A percentile compares a stretch with the other conserved stretches of the same genome.
Conservation (phyloP, 1,284 basidiomycete genomes). For the Leccinum pseudoinsigne region DNA sequence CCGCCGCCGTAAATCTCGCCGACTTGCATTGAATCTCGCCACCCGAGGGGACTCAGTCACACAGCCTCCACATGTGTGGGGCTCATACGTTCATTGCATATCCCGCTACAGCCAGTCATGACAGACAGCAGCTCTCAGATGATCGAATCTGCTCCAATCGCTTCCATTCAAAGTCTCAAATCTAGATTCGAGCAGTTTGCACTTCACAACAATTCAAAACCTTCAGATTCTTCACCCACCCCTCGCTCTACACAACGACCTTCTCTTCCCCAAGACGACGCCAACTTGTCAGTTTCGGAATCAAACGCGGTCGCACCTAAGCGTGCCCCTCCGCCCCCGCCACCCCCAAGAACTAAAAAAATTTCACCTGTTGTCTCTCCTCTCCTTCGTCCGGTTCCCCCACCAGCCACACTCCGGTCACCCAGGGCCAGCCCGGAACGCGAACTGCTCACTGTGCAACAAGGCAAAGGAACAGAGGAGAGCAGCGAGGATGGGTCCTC, state of each 20-base stretch:
- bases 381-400: slow-evolving; percentile 32
- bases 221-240: too few relatives aligned
- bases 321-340: too few relatives aligned
- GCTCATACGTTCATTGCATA: slow-evolving; percentile 4
- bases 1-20: background rate
- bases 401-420: slow-evolving; percentile 32
- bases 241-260: slow-evolving; percentile 5
- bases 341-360: too few relatives aligned
- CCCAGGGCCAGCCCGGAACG: slow-evolving; percentile 23
- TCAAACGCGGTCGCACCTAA: too few relatives aligned
- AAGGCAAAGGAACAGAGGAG: slow-evolving; percentile 6
- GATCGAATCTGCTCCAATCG: slow-evolving; percentile 48
- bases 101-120: slow-evolving; percentile 14
- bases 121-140: slow-evolving; percentile 25
- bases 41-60: slow-evolving; percentile 1
- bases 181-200: slow-evolving; percentile 60
- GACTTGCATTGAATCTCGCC: too few relatives aligned
- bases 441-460: slow-evolving; percentile 19
- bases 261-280: slow-evolving; percentile 31
- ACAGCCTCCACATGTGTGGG: slow-evolving; percentile 12
- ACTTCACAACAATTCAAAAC: slow-evolving; percentile 21
- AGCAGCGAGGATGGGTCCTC: too few relatives aligned
- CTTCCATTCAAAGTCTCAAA: slow-evolving; percentile 64
- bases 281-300: background rate
- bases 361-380: too few relatives aligned